Evolutionary conservation across 2,329 filamentous ascomycete species (phyloP), one percentile per base, ranked within the genome.

Genomic region (Colletotrichum ledebouriae): DNA sequence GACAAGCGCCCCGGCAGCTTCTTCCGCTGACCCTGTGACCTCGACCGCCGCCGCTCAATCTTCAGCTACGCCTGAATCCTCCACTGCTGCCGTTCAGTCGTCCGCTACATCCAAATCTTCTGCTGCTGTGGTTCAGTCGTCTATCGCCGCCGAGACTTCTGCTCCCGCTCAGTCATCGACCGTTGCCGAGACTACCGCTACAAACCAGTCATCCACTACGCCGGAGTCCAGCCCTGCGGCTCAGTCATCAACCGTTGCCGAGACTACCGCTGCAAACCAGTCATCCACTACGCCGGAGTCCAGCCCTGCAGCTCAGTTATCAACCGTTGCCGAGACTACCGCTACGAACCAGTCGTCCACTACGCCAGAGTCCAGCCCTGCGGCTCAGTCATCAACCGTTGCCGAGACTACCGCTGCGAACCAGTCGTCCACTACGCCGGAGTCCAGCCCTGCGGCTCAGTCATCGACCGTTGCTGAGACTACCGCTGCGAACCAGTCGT

Each of bases 1-100:
- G 22, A 44, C 65, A 15, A 70, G 47, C 41, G 9, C 57, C 12
- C 33, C 29, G 6, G n/a, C 50, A 3, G 33, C 50, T 39, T 39
- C 42, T 20, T 46, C 42, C 4, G 37, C n/a, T 29, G 12, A n/a
- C 10, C 22, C 33, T 33, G 50, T 39, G n/a, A 46, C 37, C 13
- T 39, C 37, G 11, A 39, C 52, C 39, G 55, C 53, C 6, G 37
- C 37, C 11, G 37, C 13, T 13, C 37, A 39, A 15, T 39, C 37
- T 39, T 39, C 15, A n/a, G n/a, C 49, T 15, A 52, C 49, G 13
- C 49, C 49, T 25, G 49, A 52, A 25, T 52, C 49, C 12, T 52
- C 49, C 3, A 15, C 49, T 52, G 49, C 49, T 34, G 25, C 22
- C 13, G 25, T 29, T 29, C 25, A 34, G 25, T 11, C 49, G 2